phyloP scores from a whole-genome alignment of 1,284 basidiomycete species.

The Boletellus dicymbophilus region DNA sequence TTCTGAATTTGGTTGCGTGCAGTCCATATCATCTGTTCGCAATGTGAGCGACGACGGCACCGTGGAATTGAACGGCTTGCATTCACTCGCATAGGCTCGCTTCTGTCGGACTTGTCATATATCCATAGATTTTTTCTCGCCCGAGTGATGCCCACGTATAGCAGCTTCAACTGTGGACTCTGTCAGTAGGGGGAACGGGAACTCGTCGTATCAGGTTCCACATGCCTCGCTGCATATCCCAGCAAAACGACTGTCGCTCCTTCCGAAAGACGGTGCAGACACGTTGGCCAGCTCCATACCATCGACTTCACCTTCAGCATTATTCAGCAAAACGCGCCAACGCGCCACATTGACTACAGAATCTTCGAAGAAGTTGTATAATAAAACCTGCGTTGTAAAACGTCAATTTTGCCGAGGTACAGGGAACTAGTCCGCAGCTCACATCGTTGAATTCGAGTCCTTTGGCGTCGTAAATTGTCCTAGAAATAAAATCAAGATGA shows the following conservation, averaged over 20 bases:
- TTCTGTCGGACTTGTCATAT: slow-evolving; percentile 56
- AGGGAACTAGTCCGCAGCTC: slow-evolving; percentile 10
- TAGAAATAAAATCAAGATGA: slow-evolving; percentile 25
- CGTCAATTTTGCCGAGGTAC: background rate
- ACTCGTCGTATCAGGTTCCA: background rate
- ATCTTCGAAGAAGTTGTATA: slow-evolving; percentile 73
- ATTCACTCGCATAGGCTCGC: slow-evolving; percentile 57
- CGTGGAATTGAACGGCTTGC: background rate
- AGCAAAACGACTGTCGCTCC: slow-evolving; percentile 51
- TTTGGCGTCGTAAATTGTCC: slow-evolving; percentile 74
- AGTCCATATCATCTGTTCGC: slow-evolving; percentile 51
- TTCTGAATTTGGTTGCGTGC: slow-evolving; percentile 42
- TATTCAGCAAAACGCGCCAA: slow-evolving; percentile 64
- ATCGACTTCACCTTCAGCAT: slow-evolving; percentile 27
- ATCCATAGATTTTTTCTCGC: slow-evolving; percentile 71
- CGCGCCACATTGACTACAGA: slow-evolving; percentile 49
- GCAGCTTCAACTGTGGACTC: slow-evolving; percentile 55
- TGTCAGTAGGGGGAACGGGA: background rate
- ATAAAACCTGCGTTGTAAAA: slow-evolving; percentile 50
- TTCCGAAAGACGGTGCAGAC: slow-evolving; percentile 48
- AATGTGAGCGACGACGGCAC: background rate
- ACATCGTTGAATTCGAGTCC: slow-evolving; percentile 76
- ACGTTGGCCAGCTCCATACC: slow-evolving; percentile 13
- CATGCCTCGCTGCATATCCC: slow-evolving; percentile 60
- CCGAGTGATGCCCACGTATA: slow-evolving; percentile 72